phyloP scores from a whole-genome alignment of 2,329 filamentous ascomycete genomes.

The Calonectria leucothoes region DNA sequence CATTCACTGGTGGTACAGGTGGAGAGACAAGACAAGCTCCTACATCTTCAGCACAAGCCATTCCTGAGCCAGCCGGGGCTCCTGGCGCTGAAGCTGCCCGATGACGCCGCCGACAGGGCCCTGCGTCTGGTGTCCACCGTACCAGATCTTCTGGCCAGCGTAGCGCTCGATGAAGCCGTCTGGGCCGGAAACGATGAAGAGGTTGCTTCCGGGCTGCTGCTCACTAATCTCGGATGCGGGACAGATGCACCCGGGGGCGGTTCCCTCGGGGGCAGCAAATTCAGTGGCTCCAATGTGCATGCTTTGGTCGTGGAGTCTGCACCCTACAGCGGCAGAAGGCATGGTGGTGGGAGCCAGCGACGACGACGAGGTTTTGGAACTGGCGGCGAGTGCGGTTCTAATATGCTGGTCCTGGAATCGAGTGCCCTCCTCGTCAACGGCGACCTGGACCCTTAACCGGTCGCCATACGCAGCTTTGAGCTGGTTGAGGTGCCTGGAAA shows the following conservation, averaged over 20 bases:
- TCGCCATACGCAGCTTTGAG: constrained; percentile 69
- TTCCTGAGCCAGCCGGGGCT: constrained; percentile 48
- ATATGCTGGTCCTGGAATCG: constrained; percentile 71
- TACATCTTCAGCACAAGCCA: constrained; percentile 68
- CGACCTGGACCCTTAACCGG: constrained; percentile 76
- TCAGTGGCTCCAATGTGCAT: constrained; percentile 45
- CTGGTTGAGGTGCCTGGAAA: constrained; percentile 72
- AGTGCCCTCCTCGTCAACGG: constrained; percentile 82
- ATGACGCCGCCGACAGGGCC: constrained; percentile 79
- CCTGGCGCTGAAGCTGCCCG: constrained; percentile 65
- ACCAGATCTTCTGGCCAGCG: constrained; percentile 84
- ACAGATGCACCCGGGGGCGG: constrained; percentile 42
- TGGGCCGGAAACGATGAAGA: constrained; percentile 90
- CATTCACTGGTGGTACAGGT: not conserved
- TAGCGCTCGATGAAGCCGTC: constrained; percentile 88
- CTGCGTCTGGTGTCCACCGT: constrained; percentile 77
- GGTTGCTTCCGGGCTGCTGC: constrained; percentile 60
- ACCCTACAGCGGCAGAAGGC: constrained; percentile 35
- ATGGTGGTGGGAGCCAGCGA: not conserved
- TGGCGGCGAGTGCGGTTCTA: constrained; percentile 41
- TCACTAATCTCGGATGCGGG: constrained; percentile 30
- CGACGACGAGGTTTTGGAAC: not conserved
- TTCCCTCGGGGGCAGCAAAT: constrained; percentile 44
- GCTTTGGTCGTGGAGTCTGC: constrained; percentile 45
- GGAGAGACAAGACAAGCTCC: not conserved